Conservation (phyloP, 306 rosid genomes). For the Glycine latifolia region DNA sequence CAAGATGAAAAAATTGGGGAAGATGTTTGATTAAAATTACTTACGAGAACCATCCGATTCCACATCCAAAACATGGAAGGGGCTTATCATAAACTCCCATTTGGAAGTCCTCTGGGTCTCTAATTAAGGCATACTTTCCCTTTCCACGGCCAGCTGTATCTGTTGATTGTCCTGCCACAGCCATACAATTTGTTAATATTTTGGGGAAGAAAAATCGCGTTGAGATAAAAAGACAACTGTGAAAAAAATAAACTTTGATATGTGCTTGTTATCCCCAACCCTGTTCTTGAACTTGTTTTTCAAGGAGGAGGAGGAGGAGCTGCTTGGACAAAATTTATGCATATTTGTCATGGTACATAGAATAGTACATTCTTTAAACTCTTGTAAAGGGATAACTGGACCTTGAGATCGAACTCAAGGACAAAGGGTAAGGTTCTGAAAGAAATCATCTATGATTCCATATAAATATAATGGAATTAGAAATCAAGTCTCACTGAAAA, state of each 20-base stretch:
- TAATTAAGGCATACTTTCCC: conserved; percentile 71
- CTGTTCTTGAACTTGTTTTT: background rate
- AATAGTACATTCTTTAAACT: conserved; percentile 18
- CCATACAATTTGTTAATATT: conserved; percentile 49
- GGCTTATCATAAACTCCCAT: conserved; percentile 83
- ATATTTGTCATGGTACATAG: conserved; percentile 1
- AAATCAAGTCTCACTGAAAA: conserved; percentile 14
- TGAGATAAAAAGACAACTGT: conserved; percentile 18
- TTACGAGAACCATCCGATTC: conserved; percentile 98
- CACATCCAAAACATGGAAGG: conserved; percentile 94
- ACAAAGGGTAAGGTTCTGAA: conserved; percentile 1
- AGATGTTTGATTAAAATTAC: conserved; percentile 47
- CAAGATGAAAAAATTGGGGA: conserved; percentile 24
- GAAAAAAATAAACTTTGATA: background rate
- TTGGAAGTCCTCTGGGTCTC: conserved; percentile 79
- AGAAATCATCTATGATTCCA: background rate
- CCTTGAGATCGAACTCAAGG: conserved; percentile 11
- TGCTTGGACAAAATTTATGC: conserved; percentile 26
- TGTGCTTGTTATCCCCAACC: conserved; percentile 5
- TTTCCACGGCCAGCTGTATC: conserved; percentile 61
- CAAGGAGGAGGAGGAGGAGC: conserved; percentile 31
- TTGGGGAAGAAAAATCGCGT: conserved; percentile 32
- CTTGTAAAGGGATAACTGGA: background rate
- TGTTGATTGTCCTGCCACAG: conserved; percentile 67
- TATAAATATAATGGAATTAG: background rate